Base-by-base conservation (phyloP, 768 basidiomycete genomes). In the Leccinum uliginosum region DNA sequence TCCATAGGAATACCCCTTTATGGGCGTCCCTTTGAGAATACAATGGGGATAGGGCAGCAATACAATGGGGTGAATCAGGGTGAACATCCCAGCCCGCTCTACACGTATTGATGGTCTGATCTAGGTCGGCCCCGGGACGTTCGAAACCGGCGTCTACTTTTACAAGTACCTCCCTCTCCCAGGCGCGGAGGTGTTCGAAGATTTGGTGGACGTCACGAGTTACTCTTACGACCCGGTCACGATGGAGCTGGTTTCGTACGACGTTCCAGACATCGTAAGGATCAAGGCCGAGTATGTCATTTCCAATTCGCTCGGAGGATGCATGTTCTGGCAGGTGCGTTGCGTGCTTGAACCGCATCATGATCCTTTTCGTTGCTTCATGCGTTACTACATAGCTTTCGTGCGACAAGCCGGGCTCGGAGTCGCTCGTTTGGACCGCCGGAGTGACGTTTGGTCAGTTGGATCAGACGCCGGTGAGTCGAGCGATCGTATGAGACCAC, bases 171-270 rank as follows among this genome's bases (percentile, higher is more conserved):
- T 93, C 23, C 91, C 90, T 74, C 75, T 83, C 24, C 74, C 80
- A 19, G 82, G 81, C 15, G 80, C 85, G 6, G 69, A 78, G 53
- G 81, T 90, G 43, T 80, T 76, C 65, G 83, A 91, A 67, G 88
- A 93, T 67, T 72, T 76, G 4, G 80, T 76, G 5, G 83, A 87
- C 56, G 82, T 90, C n/a, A 78, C 87, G 11, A 85, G 85, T 60
- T 92, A 91, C 70, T 87, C 87, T 12, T 93, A 91, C 71, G 83
- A 92, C 67, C 66, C 83, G 4, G 60, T 73, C n/a, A 86, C 78
- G 62, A 71, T 73, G 55, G 87, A 89, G 65, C 77, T 91, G 24
- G 84, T 92, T 30, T 85, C 83, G 4, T 91, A 91, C 70, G 91
- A 93, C 66, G 84, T 82, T 0, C 88, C 87, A 17, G 74, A 82